These are phyloP conservation scores for Lachnellula hyalina DNA, from an alignment of 2,329 filamentous ascomycete species.

Conservation along the genomic window DNA sequence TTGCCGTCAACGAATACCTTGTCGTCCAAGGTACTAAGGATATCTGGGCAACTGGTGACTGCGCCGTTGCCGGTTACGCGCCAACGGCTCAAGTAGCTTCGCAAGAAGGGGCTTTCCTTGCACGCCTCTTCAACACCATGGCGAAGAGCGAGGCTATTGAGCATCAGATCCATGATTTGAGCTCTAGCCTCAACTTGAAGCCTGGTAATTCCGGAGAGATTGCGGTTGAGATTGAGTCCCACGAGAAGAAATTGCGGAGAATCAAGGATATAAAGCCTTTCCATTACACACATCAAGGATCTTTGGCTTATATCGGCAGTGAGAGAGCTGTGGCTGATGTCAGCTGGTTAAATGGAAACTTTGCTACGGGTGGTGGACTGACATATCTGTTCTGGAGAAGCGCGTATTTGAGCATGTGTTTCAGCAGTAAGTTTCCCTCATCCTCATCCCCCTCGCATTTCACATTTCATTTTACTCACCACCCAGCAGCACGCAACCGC, in stretches of 20 bases:
- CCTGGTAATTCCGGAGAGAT: slow-evolving; percentile 61
- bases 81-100: slow-evolving; percentile 94
- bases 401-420: slow-evolving; percentile 99
- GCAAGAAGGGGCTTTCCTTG: slow-evolving; percentile 93
- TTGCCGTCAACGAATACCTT: slow-evolving; percentile 97
- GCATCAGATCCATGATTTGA: slow-evolving; percentile 65
- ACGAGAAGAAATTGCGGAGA: slow-evolving; percentile 81
- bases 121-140: slow-evolving; percentile 97
- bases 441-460: slow-evolving; percentile 8
- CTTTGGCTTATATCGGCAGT: slow-evolving; percentile 93
- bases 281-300: slow-evolving; percentile 97
- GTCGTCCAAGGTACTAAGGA: slow-evolving; percentile 96
- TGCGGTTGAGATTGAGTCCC: slow-evolving; percentile 70
- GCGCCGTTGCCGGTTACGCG: slow-evolving; percentile 93
- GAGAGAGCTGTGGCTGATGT: slow-evolving; percentile 98
- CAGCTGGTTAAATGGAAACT: slow-evolving; percentile 93
- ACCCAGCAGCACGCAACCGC: slow-evolving; percentile 72
- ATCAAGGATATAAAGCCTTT: slow-evolving; percentile 96
- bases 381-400: slow-evolving; percentile 99
- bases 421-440: slow-evolving; percentile 73
- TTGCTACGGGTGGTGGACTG: slow-evolving; percentile 86
- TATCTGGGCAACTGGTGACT: slow-evolving; percentile 97
- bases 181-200: slow-evolving; percentile 54
- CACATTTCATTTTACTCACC: slow-evolving; percentile 17
- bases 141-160: slow-evolving; percentile 87